Conservation (phyloP, 768 basidiomycete genomes). For the Hemileccinum impolitum region DNA sequence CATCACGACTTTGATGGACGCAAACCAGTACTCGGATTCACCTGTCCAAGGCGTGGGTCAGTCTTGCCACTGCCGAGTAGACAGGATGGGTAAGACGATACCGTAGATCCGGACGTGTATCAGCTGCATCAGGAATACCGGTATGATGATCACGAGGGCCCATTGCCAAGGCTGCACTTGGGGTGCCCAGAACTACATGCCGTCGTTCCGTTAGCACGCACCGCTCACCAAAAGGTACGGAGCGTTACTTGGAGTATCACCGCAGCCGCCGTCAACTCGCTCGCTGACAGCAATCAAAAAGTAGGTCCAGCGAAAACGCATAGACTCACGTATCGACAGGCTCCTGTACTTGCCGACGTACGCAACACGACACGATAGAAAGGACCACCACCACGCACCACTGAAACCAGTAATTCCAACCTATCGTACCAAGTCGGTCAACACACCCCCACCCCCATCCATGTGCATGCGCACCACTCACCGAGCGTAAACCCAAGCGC, state of each 20-base stretch:
- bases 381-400: slow-evolving; percentile 27
- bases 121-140: slow-evolving; percentile 51
- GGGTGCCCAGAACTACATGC: slow-evolving; percentile 42
- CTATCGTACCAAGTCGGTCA: slow-evolving; percentile 19
- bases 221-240: neutral
- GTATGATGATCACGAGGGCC: slow-evolving; percentile 53
- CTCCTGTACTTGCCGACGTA: too few relatives aligned
- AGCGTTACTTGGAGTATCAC: slow-evolving; percentile 44
- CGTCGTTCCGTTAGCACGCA: neutral
- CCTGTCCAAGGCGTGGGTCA: slow-evolving; percentile 29
- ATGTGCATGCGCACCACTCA: too few relatives aligned
- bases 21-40: slow-evolving; percentile 63
- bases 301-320: neutral
- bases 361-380: neutral
- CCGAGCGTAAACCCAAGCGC: slow-evolving; percentile 59
- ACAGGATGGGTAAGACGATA: slow-evolving; percentile 14
- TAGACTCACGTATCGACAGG: slow-evolving; percentile 38
- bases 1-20: slow-evolving; percentile 61
- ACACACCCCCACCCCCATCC: too few relatives aligned
- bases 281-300: slow-evolving; percentile 34
- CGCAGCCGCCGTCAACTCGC: slow-evolving; percentile 56
- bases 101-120: slow-evolving; percentile 57
- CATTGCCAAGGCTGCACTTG: slow-evolving; percentile 50
- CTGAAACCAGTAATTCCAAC: slow-evolving; percentile 60
- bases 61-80: neutral